phyloP scores from a whole-genome alignment of 768 basidiomycete species.

The Naganishia onofrii region DNA sequence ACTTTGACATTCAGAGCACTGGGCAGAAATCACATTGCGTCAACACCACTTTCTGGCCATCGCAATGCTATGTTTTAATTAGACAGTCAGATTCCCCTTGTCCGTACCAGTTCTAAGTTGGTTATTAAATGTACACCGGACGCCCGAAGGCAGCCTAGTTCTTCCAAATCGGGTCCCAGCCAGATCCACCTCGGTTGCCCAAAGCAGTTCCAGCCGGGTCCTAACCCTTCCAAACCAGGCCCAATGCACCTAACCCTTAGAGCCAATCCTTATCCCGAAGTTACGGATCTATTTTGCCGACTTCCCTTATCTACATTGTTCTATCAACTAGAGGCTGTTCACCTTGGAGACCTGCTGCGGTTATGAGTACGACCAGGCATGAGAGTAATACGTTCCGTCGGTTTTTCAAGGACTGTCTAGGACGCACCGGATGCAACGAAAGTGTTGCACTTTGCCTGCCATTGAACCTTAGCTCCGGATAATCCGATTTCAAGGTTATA shows the following conservation, averaged over 20 bases:
- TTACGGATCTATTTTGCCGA: too few relatives aligned
- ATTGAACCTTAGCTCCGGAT: conserved; percentile 71
- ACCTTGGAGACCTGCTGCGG: too few relatives aligned
- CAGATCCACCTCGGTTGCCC: conserved; percentile 58
- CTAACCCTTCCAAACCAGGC: too few relatives aligned
- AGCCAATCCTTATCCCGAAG: too few relatives aligned
- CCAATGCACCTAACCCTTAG: too few relatives aligned
- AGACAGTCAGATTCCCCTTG: conserved; percentile 80
- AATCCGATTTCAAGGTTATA: conserved; percentile 71
- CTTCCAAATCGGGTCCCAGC: conserved; percentile 56
- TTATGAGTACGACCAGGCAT: too few relatives aligned
- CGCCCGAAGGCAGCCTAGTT: conserved; percentile 62
- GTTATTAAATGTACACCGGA: conserved; percentile 66
- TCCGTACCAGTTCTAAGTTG: conserved; percentile 74
- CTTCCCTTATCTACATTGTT: too few relatives aligned
- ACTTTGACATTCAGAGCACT: too few relatives aligned
- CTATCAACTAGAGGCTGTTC: too few relatives aligned
- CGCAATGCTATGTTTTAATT: conserved; percentile 76
- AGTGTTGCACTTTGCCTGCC: conserved; percentile 69
- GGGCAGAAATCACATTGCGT: too few relatives aligned
- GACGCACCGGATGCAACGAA: conserved; percentile 71
- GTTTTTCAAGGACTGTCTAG: conserved; percentile 73
- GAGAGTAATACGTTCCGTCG: too few relatives aligned
- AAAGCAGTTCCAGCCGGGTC: conserved; percentile 66
- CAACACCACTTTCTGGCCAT: too few relatives aligned